Conservation (phyloP, 2,329 filamentous ascomycete genomes). For the Ampelomyces quisqualis region DNA sequence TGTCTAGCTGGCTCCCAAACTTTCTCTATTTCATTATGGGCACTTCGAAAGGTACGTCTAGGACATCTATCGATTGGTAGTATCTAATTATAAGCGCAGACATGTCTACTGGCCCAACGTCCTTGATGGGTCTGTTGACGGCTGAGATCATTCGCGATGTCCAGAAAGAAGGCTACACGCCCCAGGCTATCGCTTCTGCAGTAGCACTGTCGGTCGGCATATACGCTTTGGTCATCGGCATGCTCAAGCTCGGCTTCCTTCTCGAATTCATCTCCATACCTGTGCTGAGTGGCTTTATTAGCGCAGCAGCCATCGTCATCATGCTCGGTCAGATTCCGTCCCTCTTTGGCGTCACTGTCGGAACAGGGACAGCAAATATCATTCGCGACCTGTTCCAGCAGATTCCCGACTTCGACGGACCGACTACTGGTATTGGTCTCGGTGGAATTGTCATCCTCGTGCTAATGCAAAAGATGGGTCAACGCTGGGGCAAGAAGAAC, state of each 20-base stretch:
- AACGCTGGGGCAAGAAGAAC: constrained; percentile 60
- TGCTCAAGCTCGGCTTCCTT: constrained; percentile 64
- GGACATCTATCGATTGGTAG: too few relatives aligned
- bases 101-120: constrained; percentile 66
- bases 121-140: constrained; percentile 63
- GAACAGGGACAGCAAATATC: constrained; percentile 56
- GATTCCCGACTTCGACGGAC: constrained; percentile 58
- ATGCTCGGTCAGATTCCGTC: constrained; percentile 64
- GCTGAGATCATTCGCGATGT: constrained; percentile 61
- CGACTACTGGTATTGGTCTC: constrained; percentile 62
- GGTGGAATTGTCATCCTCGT: constrained; percentile 58
- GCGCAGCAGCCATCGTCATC: constrained; percentile 65
- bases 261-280: constrained; percentile 67
- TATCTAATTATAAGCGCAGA: too few relatives aligned
- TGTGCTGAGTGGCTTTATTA: constrained; percentile 66
- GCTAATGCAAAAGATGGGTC: constrained; percentile 59
- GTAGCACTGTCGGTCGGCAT: constrained; percentile 65
- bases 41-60: constrained; percentile 49
- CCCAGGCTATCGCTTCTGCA: constrained; percentile 60
- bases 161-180: constrained; percentile 52
- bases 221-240: constrained; percentile 59
- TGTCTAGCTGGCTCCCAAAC: constrained; percentile 94
- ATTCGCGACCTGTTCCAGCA: constrained; percentile 61
- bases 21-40: constrained; percentile 97
- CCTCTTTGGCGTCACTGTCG: constrained; percentile 57